Base-by-base conservation (phyloP, 768 basidiomycete genomes). In the Trametes cinnabarina region DNA sequence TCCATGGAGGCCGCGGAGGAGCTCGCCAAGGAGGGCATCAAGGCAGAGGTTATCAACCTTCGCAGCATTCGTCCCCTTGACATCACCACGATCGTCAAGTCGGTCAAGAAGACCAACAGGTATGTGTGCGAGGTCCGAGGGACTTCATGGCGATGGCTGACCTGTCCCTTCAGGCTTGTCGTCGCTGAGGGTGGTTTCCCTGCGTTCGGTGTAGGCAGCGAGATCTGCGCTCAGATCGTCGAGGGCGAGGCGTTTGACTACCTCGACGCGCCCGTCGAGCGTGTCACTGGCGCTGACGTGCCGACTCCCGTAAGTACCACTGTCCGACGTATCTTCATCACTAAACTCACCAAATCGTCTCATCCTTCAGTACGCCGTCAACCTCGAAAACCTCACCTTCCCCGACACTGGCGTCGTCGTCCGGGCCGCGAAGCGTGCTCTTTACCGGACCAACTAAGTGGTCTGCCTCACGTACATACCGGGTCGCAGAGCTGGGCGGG, bases 161-260 rank as follows among this genome's bases (percentile, higher is more conserved):
- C 25, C 30, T 20, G 14, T n/a, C 19, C 51, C 1, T n/a, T 30
- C 62, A 94, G 92, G 55, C 82, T 99, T 62, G 80, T 99, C 52
- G 92, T 90, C 56, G 95, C 94, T 49, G 97, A 99, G 76, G 96
- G 96, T 74, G 97, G 97, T 37, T 99, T 97, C 93, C 97, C 97
- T 37, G 87, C 84, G 48, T 98, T 98, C 73, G 94, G 97, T 77
- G 96, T 99, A 54, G 97, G 97, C 63, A 95, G 94, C 66, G 97
- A 99, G 76, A 96, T 99, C 68, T 92, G 92, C 65, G 97, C 97
- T 14, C 95, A 98, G 74, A 93, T 98, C 66, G 81, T 96, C 54
- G 97, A 99, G 81, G 92, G 92, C 66, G 93, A 97, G 68, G 96
- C 94, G 3, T 99, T 96, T 70, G 94, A 98, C 77, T 98, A 93